Evolutionary conservation across 2,329 filamentous ascomycete genomes (phyloP).

Genomic region (Phaeosphaeriaceae sp.): DNA sequence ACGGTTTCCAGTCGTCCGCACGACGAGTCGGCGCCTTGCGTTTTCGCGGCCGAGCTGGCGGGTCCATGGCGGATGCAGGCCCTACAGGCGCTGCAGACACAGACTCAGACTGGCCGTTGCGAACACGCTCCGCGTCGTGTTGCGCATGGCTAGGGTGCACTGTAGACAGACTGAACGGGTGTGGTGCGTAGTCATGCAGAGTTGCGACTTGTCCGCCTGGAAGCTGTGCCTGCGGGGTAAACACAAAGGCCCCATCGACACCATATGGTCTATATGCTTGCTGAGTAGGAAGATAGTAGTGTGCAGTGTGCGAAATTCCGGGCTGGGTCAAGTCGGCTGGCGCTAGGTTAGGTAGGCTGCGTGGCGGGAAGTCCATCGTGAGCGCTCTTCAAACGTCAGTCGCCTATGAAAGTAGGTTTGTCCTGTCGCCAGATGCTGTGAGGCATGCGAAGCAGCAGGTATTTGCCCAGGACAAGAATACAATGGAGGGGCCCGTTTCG

Average conservation of each 20-base stretch:
- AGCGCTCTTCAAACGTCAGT: too few species aligned
- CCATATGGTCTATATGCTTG: neutral
- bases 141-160: too few species aligned
- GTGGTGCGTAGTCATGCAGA: neutral
- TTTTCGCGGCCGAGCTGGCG: slow-evolving; percentile 22
- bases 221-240: neutral
- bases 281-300: neutral
- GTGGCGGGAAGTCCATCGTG: too few species aligned
- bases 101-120: too few species aligned
- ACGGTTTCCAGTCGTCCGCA: slow-evolving; percentile 24
- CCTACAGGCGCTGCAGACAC: neutral
- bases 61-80: slow-evolving; percentile 10
- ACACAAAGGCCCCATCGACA: neutral
- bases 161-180: too few species aligned
- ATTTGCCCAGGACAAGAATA: neutral
- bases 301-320: too few species aligned
- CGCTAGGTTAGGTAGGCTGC: too few species aligned
- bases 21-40: slow-evolving; percentile 26
- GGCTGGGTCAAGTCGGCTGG: too few species aligned
- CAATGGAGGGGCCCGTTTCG: neutral
- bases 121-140: too few species aligned
- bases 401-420: too few species aligned
- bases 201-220: neutral
- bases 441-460: too few species aligned
- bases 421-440: too few species aligned